Conservation (phyloP, 2,329 filamentous ascomycete genomes). For the Thyridium curvatum region DNA sequence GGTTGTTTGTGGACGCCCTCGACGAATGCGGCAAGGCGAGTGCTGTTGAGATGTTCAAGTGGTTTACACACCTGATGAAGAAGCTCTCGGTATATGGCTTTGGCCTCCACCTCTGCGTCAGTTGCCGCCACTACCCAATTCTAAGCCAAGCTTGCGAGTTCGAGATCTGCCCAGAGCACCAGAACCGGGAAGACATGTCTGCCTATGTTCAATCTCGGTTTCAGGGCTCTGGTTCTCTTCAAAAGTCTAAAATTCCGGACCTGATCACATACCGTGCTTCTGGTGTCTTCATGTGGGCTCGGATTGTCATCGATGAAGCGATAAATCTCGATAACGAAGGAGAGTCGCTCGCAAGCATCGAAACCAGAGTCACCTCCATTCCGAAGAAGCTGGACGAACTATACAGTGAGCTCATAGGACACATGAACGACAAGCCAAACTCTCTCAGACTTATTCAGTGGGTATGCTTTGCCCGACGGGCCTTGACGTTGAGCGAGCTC, state of each 20-base stretch:
- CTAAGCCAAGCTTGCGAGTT: slow-evolving; percentile 10
- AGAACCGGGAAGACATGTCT: slow-evolving; percentile 22
- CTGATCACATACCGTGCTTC: slow-evolving; percentile 16
- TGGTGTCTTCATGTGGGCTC: slow-evolving; percentile 29
- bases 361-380: slow-evolving; percentile 11
- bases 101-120: slow-evolving; percentile 20
- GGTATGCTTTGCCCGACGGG: slow-evolving; percentile 21
- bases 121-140: slow-evolving; percentile 24
- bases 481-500: slow-evolving; percentile 18
- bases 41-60: slow-evolving; percentile 11
- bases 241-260: slow-evolving; percentile 3
- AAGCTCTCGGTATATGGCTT: slow-evolving; percentile 6
- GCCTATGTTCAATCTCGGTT: slow-evolving; percentile 18
- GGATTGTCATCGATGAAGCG: slow-evolving; percentile 17
- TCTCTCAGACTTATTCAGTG: slow-evolving; percentile 22
- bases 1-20: slow-evolving; percentile 25
- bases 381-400: slow-evolving; percentile 16
- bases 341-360: background rate
- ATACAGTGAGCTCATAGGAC: slow-evolving; percentile 14
- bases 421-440: slow-evolving; percentile 7
- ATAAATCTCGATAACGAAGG: slow-evolving; percentile 9
- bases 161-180: slow-evolving; percentile 19
- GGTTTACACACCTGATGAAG: slow-evolving; percentile 15
- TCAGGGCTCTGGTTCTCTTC: background rate
- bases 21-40: slow-evolving; percentile 22